phyloP scores from a whole-genome alignment of 2,329 filamentous ascomycete genomes.

The Exophiala xenobiotica region DNA sequence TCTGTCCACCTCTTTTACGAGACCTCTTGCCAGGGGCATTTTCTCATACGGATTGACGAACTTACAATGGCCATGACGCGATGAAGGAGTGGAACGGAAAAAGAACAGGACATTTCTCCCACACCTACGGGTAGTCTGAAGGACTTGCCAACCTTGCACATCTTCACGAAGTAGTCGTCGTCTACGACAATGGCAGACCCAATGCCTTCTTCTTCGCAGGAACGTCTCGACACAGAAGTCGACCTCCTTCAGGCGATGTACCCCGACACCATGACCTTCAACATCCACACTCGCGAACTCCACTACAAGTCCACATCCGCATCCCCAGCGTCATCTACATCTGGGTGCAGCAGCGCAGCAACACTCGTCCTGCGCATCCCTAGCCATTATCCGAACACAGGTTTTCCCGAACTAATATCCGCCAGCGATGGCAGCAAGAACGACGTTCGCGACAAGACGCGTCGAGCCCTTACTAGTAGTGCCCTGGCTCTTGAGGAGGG shows the following conservation, averaged over 20 bases:
- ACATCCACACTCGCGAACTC: constrained; percentile 16
- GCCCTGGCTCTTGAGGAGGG: constrained; percentile 4
- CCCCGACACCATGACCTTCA: constrained; percentile 15
- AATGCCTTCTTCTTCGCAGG: constrained; percentile 1
- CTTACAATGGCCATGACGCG: too few relatives aligned
- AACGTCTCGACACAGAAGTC: constrained; percentile 25
- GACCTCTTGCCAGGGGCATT: too few relatives aligned
- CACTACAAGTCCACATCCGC: constrained; percentile 11
- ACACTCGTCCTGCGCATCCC: constrained; percentile 17
- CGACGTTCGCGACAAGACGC: constrained; percentile 17
- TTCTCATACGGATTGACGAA: too few relatives aligned
- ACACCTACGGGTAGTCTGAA: too few relatives aligned
- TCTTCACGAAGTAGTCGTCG: neutral
- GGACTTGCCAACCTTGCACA: too few relatives aligned
- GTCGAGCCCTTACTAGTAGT: constrained; percentile 6
- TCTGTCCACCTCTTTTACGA: too few relatives aligned
- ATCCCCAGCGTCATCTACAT: neutral
- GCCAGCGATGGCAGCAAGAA: constrained; percentile 15
- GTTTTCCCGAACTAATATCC: constrained; percentile 17
- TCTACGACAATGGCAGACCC: neutral
- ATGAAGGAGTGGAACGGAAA: too few relatives aligned
- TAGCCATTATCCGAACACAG: constrained; percentile 16
- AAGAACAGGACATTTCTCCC: too few relatives aligned
- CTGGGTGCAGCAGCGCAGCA: neutral
- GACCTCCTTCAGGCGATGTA: constrained; percentile 28